Base-by-base conservation (phyloP, 768 basidiomycete species). In the Mycena crocata region DNA sequence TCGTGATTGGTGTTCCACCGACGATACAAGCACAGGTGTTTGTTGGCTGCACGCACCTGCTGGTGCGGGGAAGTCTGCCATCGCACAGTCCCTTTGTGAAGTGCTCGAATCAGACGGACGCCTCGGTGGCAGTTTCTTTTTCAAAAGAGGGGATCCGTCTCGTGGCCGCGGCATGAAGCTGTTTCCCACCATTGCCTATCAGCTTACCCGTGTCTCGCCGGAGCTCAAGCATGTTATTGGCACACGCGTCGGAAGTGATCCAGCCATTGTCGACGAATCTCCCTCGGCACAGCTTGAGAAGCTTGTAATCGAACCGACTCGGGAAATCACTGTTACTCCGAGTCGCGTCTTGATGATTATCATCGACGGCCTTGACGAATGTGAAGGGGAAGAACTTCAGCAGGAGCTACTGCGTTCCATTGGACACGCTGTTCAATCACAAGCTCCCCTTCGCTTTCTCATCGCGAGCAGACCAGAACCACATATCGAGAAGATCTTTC, bases 31-130 rank as follows among this genome's bases (percentile, higher is more conserved):
- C 21, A 34, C 30, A 13, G 5, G 30, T 17, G 21, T 58, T n/a
- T 24, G 50, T 1, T 60, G 58, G 58, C 37, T 60, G 30, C 28
- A 60, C 21, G 58, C 48, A 13, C 57, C 44, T 17, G 57, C 57
- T 14, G 57, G 57, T 5, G 42, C 57, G 4, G 57, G 45, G 21
- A 60, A 60, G 42, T 50, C 58, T 5, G 56, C 56, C 30, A 23
- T 57, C 13, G 42, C 42, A 9, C 56, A 45, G 19, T 44, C 56
- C 3, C n/a, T 57, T 23, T 42, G 40, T 21, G 28, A 57, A 30
- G 31, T 5, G n/a, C 35, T 57, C 19, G 15, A 57, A n/a, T n/a
- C 2, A 7, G 56, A 42, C 7, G 56, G 56, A 19, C 40, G 56
- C n/a, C 42, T 57, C 3, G 56, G 56, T 2, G 56, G 28, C 3